A percentile compares a stretch with the other conserved stretches of the same genome.
phyloP scores from a whole-genome alignment of 2,329 filamentous ascomycete genomes.

The Pseudohalonectria lignicola region DNA sequence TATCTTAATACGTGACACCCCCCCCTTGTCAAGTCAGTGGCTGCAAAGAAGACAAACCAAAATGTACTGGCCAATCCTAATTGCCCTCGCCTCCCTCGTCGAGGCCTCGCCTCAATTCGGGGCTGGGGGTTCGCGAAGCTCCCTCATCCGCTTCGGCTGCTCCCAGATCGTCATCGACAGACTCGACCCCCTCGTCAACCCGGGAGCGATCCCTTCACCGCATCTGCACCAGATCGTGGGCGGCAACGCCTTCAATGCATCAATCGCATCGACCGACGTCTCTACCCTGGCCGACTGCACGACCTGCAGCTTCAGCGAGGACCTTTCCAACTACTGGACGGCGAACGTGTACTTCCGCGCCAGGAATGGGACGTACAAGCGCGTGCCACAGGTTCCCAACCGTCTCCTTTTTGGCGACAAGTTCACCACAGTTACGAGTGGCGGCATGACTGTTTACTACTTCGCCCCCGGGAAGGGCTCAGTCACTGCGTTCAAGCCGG shows the following conservation, averaged over 20 bases:
- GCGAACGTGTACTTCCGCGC: constrained; percentile 12
- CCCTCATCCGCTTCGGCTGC: constrained; percentile 12
- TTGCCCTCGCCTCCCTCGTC: too few relatives aligned
- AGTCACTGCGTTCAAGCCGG: constrained; percentile 24
- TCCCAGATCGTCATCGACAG: constrained; percentile 8
- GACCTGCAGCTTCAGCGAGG: constrained; percentile 16
- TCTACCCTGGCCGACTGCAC: constrained; percentile 6
- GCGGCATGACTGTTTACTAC: constrained; percentile 27
- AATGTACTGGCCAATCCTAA: too few relatives aligned
- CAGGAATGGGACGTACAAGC: constrained; percentile 16
- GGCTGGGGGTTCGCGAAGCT: too few relatives aligned
- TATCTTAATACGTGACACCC: too few relatives aligned
- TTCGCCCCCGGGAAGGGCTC: constrained; percentile 16
- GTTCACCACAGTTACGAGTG: constrained; percentile 4
- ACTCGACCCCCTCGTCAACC: constrained; percentile 18
- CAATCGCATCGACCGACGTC: constrained; percentile 1
- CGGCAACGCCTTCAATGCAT: constrained; percentile 25
- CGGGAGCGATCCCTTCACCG: constrained; percentile 19
- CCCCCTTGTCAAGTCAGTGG: too few relatives aligned
- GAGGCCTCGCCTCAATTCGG: too few relatives aligned
- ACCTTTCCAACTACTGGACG: constrained; percentile 20
- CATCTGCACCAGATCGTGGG: constrained; percentile 27
- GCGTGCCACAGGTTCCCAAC: constrained; percentile 20
- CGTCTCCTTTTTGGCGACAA: background rate
- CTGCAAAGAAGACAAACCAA: too few relatives aligned